Percentiles rank a stretch among this genome's conserved stretches.
These are phyloP conservation scores for Schizosaccharomyces lindneri DNA, from an alignment of 805 yeast species.

Conservation along the genomic window DNA sequence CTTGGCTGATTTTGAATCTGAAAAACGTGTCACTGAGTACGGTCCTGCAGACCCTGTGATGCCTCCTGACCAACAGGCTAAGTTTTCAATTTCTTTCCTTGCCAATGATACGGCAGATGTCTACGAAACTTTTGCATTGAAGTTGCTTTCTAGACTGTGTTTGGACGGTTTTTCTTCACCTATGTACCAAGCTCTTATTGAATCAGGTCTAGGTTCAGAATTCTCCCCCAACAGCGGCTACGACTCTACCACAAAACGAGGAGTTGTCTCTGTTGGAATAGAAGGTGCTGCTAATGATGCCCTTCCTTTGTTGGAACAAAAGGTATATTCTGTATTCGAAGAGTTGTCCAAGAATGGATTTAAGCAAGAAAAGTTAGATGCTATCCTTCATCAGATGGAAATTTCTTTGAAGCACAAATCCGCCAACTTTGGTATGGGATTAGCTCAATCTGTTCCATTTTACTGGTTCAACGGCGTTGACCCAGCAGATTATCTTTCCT, in stretches of 20 bases:
- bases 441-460: slow-evolving; percentile 51
- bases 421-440: slow-evolving; percentile 66
- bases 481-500: slow-evolving; percentile 43
- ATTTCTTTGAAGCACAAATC: slow-evolving; percentile 62
- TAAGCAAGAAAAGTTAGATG: slow-evolving; percentile 42
- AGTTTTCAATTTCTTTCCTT: slow-evolving; percentile 71
- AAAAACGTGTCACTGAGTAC: slow-evolving; percentile 17
- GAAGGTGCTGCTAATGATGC: slow-evolving; percentile 40
- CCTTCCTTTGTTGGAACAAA: slow-evolving; percentile 21
- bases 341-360: slow-evolving; percentile 22
- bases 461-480: slow-evolving; percentile 68
- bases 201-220: slow-evolving; percentile 62
- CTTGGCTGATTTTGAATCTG: slow-evolving; percentile 24
- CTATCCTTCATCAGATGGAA: slow-evolving; percentile 72
- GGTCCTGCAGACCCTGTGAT: slow-evolving; percentile 73
- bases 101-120: slow-evolving; percentile 47
- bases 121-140: slow-evolving; percentile 48
- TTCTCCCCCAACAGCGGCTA: slow-evolving; percentile 71
- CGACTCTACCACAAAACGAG: slow-evolving; percentile 53
- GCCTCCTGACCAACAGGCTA: slow-evolving; percentile 41
- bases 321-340: slow-evolving; percentile 24
- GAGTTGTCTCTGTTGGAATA: slow-evolving; percentile 62
- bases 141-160: slow-evolving; percentile 41
- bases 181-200: slow-evolving; percentile 64
- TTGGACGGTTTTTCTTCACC: slow-evolving; percentile 86